Evolutionary conservation across 768 basidiomycete genomes (phyloP).

Genomic region (Amanita rimosa): DNA sequence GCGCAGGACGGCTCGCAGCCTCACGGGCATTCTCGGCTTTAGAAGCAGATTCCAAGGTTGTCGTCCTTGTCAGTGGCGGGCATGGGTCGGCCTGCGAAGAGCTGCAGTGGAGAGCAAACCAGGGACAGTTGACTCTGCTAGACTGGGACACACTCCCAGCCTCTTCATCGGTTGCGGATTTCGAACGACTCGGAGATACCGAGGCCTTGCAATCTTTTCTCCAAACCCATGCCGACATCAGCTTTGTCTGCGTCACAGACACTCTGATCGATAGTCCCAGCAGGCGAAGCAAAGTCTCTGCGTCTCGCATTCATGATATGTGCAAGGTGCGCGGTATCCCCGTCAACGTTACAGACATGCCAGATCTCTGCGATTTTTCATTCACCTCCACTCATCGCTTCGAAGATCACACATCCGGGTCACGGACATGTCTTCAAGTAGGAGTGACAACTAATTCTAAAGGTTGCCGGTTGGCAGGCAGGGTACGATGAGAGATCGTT

Average conservation of each 20-base stretch:
- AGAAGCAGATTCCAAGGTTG: conserved; percentile 66
- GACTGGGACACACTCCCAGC: conserved; percentile 39
- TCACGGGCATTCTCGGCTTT: conserved; percentile 74
- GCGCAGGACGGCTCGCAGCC: conserved; percentile 72
- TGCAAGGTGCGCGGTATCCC: conserved; percentile 54
- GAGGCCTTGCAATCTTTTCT: conserved; percentile 26
- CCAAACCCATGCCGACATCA: conserved; percentile 11
- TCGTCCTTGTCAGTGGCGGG: conserved; percentile 48
- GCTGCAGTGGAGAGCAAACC: conserved; percentile 47
- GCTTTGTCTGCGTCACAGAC: conserved; percentile 73
- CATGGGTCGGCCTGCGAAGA: conserved; percentile 51
- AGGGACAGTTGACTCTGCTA: conserved; percentile 44
- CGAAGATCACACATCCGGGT: conserved; percentile 31
- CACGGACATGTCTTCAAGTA: conserved; percentile 50
- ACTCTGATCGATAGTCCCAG: conserved; percentile 36
- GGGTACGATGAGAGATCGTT: conserved; percentile 78
- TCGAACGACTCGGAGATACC: conserved; percentile 27
- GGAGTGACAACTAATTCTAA: conserved; percentile 87
- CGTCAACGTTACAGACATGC: conserved; percentile 82
- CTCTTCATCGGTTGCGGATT: conserved; percentile 18
- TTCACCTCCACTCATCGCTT: conserved; percentile 85
- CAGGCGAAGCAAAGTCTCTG: conserved; percentile 40
- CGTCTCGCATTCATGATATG: conserved; percentile 41
- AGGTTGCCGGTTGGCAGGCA: conserved; percentile 75
- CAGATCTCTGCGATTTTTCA: conserved; percentile 79